Evolutionary conservation across 2,329 filamentous ascomycete genomes (phyloP), one percentile per base, ranked within the genome.

Genomic region (Fusarium keratoplasticum): DNA sequence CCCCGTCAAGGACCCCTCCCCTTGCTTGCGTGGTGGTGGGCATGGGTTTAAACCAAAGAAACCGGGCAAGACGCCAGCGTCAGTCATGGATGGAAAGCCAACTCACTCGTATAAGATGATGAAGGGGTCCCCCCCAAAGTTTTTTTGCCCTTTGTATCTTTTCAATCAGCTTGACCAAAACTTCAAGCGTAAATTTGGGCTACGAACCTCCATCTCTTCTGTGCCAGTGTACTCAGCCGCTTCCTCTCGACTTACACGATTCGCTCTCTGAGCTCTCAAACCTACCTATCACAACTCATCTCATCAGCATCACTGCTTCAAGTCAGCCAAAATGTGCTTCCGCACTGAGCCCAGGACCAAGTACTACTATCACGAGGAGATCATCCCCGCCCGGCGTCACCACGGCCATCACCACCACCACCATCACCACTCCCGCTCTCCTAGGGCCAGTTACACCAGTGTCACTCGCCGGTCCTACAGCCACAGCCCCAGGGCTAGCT

Each of bases 291-390:
- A 57, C 59, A 60, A 60, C 38, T 44, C 25, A 9, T 14, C n/a
- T 57, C 7, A 20, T 8, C 29, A 38, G 42, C 47, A 72, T 64
- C 33, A 63, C 63, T 59, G 47, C 42, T 60, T 54, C 66, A 61
- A 54, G 60, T 52, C 36, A 31, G 71, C 60, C 79, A 85, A 77
- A 27, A 89, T 89, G 88, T 89, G 88, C 77, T 88, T 89, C 83
- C 78, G 82, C 55, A 72, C 81, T 64, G 82, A 84, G 67, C 84
- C 85, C 64, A 80, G 79, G 33, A 85, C 83, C 44, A 84, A 84
- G 55, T 88, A 89, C 82, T 89, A 89, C 83, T 88, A 89, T 79
- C 85, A 85, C 78, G 86, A 89, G 81, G 87, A 89, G 74, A 83
- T 86, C 72, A 83, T 87, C 55, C 87, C 87, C 50, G 82, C 84